Percentiles rank a stretch among this genome's conserved stretches.
These are phyloP conservation scores for Sarcomyxa edulis DNA, from an alignment of 768 basidiomycete genomes.

Conservation along the genomic window DNA sequence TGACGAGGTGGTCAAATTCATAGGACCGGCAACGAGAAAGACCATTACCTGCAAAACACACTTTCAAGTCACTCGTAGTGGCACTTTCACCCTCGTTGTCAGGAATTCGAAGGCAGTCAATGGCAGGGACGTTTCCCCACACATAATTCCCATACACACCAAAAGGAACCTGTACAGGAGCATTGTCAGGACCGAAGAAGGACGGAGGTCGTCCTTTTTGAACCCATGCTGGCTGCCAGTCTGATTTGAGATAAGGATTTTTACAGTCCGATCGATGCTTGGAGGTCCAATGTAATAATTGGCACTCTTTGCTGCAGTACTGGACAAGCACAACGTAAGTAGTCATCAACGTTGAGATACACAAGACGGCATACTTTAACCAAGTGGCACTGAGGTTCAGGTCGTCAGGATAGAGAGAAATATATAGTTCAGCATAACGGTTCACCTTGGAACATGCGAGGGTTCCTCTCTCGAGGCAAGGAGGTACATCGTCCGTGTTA, in stretches of 20 bases:
- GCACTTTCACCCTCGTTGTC: conserved; percentile 15
- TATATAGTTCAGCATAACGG: too few species aligned
- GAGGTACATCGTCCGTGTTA: too few species aligned
- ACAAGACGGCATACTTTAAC: not conserved
- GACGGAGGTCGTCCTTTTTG: conserved; percentile 17
- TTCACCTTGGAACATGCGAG: too few species aligned
- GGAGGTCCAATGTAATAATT: conserved; percentile 23
- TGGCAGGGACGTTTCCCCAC: conserved; percentile 22
- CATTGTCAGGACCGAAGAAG: conserved; percentile 11
- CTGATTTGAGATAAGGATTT: conserved; percentile 17
- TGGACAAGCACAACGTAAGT: conserved; percentile 5
- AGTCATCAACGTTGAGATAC: conserved; percentile 10
- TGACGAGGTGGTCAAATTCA: conserved; percentile 1
- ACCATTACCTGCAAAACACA: conserved; percentile 22
- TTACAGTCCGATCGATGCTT: conserved; percentile 21
- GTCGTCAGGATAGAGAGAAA: too few species aligned
- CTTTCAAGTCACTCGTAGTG: conserved; percentile 13
- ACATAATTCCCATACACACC: not conserved
- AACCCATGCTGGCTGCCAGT: conserved; percentile 27
- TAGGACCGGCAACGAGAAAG: not conserved
- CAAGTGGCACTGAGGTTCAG: conserved; percentile 1
- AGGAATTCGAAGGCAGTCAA: conserved; percentile 19
- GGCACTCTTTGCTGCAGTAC: conserved; percentile 30
- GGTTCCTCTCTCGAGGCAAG: too few species aligned
- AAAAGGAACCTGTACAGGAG: not conserved